phyloP scores from a whole-genome alignment of 805 yeast genomes.

The Metschnikowia hibisci region DNA sequence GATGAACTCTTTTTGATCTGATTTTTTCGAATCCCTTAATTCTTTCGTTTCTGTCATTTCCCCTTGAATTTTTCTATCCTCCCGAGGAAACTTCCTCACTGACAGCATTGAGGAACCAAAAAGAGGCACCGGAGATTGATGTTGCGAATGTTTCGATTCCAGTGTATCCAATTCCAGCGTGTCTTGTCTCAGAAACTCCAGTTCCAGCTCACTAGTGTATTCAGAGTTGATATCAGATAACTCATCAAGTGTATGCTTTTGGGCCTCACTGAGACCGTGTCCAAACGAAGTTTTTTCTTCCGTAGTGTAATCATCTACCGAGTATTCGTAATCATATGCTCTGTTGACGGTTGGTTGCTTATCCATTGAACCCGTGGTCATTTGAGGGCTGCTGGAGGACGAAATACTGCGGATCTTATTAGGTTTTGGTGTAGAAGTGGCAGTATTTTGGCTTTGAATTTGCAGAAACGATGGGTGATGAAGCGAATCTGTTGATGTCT shows the following conservation, averaged over 20 bases:
- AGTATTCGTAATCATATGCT: constrained; percentile 34
- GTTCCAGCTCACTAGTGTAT: constrained; percentile 3
- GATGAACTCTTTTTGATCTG: constrained; percentile 17
- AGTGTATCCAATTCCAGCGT: too few relatives aligned
- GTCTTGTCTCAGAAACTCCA: neutral
- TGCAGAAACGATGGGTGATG: constrained; percentile 8
- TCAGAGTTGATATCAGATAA: constrained; percentile 13
- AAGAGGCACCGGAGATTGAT: constrained; percentile 1
- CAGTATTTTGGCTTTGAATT: constrained; percentile 20
- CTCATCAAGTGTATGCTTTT: constrained; percentile 30
- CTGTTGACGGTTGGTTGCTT: constrained; percentile 10
- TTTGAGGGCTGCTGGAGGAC: constrained; percentile 1
- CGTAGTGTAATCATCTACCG: constrained; percentile 20
- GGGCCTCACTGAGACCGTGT: neutral
- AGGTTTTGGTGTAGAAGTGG: constrained; percentile 39
- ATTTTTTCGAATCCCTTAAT: neutral
- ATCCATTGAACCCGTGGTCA: constrained; percentile 4
- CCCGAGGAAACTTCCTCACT: constrained; percentile 9
- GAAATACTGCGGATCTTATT: constrained; percentile 15
- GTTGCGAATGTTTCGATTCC: neutral
- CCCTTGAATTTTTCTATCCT: neutral
- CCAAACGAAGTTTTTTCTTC: constrained; percentile 1
- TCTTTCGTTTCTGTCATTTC: neutral
- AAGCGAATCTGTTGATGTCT: neutral
- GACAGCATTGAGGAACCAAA: constrained; percentile 14